These are phyloP conservation scores for Rasamsonia emersonii DNA, from an alignment of 2,329 filamentous ascomycete genomes.

Conservation along the genomic window DNA sequence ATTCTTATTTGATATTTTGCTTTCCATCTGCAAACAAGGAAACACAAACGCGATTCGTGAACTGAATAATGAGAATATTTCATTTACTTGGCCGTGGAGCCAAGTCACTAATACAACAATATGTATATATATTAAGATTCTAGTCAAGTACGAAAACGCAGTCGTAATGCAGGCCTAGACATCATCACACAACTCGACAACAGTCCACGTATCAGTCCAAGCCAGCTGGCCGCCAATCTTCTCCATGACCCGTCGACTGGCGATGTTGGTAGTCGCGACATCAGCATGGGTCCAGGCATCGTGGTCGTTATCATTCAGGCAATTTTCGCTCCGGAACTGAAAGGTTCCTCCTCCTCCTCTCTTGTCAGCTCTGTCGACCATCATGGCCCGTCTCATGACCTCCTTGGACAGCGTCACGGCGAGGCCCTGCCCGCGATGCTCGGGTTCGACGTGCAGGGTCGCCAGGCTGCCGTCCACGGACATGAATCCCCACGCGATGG, in stretches of 20 bases:
- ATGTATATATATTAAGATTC: too few relatives aligned
- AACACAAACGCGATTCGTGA: too few relatives aligned
- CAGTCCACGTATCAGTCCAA: conserved; percentile 31
- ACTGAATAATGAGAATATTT: too few relatives aligned
- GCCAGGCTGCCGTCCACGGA: conserved; percentile 29
- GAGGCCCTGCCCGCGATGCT: conserved; percentile 30
- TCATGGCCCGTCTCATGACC: conserved; percentile 23
- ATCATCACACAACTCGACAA: conserved; percentile 24
- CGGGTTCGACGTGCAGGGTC: conserved; percentile 34
- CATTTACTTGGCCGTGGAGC: too few relatives aligned
- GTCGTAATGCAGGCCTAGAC: too few relatives aligned
- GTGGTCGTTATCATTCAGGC: conserved; percentile 7
- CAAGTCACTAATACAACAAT: too few relatives aligned
- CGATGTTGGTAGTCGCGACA: conserved; percentile 25
- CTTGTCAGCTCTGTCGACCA: too few relatives aligned
- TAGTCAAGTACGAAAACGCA: too few relatives aligned
- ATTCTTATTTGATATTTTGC: too few relatives aligned
- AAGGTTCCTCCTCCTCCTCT: conserved; percentile 17
- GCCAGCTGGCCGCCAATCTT: conserved; percentile 31
- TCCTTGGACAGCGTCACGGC: conserved; percentile 24
- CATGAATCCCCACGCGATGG: conserved; percentile 34
- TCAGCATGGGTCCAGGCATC: conserved; percentile 30
- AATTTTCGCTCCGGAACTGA: conserved; percentile 6
- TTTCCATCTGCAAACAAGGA: too few relatives aligned
- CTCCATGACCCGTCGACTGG: conserved; percentile 36